A percentile compares a stretch with the other conserved stretches of the same genome.
These are phyloP conservation scores for Simmondsia chinensis DNA, from an alignment of 148 eudicot species.

Conservation along the genomic window DNA sequence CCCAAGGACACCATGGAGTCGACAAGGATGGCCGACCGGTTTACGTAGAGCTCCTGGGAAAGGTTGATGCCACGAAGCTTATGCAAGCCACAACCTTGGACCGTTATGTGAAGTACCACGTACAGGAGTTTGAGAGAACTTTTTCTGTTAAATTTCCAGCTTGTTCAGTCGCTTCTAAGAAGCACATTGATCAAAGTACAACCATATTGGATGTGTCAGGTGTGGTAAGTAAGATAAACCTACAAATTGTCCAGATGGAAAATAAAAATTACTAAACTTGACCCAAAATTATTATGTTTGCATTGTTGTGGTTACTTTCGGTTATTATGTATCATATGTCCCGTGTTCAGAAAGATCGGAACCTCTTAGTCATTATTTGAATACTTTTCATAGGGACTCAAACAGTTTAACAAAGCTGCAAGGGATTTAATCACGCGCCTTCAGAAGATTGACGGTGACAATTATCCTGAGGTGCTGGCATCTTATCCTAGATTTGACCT, in stretches of 20 bases:
- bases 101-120: conserved; percentile 79
- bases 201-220: conserved; percentile 95
- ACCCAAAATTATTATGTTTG: background rate
- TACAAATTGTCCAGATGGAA: no score
- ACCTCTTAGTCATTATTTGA: conserved; percentile 3
- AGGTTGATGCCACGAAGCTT: conserved; percentile 82
- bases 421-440: conserved; percentile 75
- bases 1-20: conserved; percentile 94
- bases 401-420: conserved; percentile 75
- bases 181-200: conserved; percentile 91
- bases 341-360: background rate
- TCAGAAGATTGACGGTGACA: conserved; percentile 94
- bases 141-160: conserved; percentile 79
- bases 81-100: conserved; percentile 90
- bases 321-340: background rate
- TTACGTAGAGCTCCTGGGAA: conserved; percentile 90
- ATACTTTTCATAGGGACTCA: conserved; percentile 54
- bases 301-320: background rate
- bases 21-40: conserved; percentile 95
- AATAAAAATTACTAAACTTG: no score
- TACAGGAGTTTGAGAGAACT: conserved; percentile 81
- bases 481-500: no score
- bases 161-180: conserved; percentile 82
- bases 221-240: conserved; percentile 78
- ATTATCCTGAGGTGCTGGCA: conserved; percentile 81